Evolutionary conservation across 202 grass and related monocot genomes (phyloP).

Genomic region (Musa balbisiana): DNA sequence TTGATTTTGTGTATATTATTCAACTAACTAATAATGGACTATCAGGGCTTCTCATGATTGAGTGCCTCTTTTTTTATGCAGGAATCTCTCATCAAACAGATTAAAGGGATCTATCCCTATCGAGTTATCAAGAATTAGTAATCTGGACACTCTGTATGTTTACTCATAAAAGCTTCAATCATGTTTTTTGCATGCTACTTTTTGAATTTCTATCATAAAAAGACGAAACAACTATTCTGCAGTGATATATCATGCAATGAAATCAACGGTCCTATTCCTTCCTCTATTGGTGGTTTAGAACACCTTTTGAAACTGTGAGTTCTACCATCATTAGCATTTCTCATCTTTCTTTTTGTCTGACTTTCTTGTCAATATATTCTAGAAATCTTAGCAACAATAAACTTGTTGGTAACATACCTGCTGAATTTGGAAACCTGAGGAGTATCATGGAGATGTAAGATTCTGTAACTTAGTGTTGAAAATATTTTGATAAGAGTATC

Average conservation of each 20-base stretch:
- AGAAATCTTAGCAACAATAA: conserved; percentile 87
- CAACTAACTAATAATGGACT: no score
- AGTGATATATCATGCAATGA: conserved; percentile 79
- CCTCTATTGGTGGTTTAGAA: conserved; percentile 62
- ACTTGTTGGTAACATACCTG: conserved; percentile 57
- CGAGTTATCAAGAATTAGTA: conserved; percentile 70
- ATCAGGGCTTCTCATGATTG: no score
- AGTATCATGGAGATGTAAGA: conserved; percentile 92
- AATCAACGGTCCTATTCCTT: conserved; percentile 57
- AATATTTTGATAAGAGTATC: no score
- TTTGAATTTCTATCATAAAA: background rate
- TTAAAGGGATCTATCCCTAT: conserved; percentile 56
- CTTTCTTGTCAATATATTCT: conserved; percentile 13
- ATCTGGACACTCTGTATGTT: conserved; percentile 87
- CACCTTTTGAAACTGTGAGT: conserved; percentile 85
- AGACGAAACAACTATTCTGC: conserved; percentile 20
- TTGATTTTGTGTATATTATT: no score
- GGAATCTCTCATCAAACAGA: conserved; percentile 81
- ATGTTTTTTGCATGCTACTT: no score
- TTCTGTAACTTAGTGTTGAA: background rate
- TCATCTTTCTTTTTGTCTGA: conserved; percentile 20
- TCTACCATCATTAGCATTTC: background rate
- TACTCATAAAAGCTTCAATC: no score
- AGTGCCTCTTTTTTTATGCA: conserved; percentile 22
- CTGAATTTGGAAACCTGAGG: conserved; percentile 85